Base-by-base conservation (phyloP, 352 stramenopile genomes). In the Phytophthora crassamura region DNA sequence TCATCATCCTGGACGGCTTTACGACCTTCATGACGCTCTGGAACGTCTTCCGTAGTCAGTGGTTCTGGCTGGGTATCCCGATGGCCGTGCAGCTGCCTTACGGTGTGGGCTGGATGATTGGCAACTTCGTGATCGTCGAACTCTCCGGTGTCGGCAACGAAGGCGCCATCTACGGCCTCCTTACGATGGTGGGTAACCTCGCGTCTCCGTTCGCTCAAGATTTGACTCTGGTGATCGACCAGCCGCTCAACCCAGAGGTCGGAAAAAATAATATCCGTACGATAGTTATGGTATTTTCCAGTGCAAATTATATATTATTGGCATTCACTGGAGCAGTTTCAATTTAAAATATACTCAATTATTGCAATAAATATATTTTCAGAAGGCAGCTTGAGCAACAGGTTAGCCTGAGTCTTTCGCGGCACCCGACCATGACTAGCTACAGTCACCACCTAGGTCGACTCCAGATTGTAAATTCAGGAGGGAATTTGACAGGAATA, bases 101-200 rank as follows among this genome's bases (percentile, higher is more conserved):
- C 18, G 72, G 63, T n/a, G 53, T 83, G 10, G 53, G 67, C 22
- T 82, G 72, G 45, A 69, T 85, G 45, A 71, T 82, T 30, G 42
- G 42, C 2, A 72, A 66, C 25, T 83, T 70, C 30, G 68, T 82
- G 4, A 65, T 75, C 1, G 75, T 84, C 34, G 77, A 87, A 40
- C 42, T 87, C 9, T 54, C 70, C 7, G 76, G 74, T 7, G 42
- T 78, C 9, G 77, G 75, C 32, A 80, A 82, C 40, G 77, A 86
- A 63, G 77, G 59, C 10, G 67, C 63, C 16, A 67, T 77, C 22
- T 80, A 78, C 49, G 75, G 69, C 20, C 66, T 86, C 9, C 49
- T 80, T 12, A 80, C 77, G 6, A 84, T 75, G 22, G 59, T 80
- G 0, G 63, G 54, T 12, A 83, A 86, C 62, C 16, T 80, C 15